Percentiles rank a stretch among this genome's conserved stretches.
These are phyloP conservation scores for Candida corydali DNA, from an alignment of 805 yeast genomes.

Conservation along the genomic window DNA sequence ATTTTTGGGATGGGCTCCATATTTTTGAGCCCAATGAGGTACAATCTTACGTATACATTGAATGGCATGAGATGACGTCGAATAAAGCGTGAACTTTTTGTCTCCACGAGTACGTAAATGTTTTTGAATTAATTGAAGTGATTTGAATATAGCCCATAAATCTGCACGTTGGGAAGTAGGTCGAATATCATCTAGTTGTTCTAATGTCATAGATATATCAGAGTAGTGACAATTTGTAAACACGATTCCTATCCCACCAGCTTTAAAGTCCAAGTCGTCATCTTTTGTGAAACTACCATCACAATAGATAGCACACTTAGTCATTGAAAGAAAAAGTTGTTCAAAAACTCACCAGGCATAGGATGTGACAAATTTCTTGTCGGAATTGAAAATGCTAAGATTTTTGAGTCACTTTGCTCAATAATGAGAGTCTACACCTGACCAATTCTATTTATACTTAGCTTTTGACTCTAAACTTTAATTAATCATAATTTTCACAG, in stretches of 20 bases:
- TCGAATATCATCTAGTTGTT: neutral
- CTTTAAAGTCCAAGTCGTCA: neutral
- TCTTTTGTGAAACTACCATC: neutral
- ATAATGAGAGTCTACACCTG: too few relatives aligned
- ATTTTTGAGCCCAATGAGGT: neutral
- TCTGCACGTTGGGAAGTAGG: constrained; percentile 85
- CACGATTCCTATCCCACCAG: neutral
- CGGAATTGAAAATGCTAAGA: too few relatives aligned
- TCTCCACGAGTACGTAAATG: constrained; percentile 50
- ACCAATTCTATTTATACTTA: too few relatives aligned
- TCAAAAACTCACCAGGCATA: too few relatives aligned
- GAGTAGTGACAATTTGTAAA: neutral
- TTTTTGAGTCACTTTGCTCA: too few relatives aligned
- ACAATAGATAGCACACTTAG: neutral
- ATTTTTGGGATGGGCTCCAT: neutral
- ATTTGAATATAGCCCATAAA: constrained; percentile 58
- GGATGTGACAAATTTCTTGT: too few relatives aligned
- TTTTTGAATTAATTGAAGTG: constrained; percentile 38
- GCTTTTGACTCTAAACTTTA: too few relatives aligned
- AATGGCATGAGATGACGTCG: constrained; percentile 23
- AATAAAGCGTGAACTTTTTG: constrained; percentile 59
- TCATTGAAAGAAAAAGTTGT: too few relatives aligned
- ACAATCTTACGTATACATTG: neutral
- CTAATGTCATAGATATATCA: neutral
- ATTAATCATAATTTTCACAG: too few relatives aligned